phyloP scores from a whole-genome alignment of 139 green algal genomes.

The Chlorella vulgaris region DNA sequence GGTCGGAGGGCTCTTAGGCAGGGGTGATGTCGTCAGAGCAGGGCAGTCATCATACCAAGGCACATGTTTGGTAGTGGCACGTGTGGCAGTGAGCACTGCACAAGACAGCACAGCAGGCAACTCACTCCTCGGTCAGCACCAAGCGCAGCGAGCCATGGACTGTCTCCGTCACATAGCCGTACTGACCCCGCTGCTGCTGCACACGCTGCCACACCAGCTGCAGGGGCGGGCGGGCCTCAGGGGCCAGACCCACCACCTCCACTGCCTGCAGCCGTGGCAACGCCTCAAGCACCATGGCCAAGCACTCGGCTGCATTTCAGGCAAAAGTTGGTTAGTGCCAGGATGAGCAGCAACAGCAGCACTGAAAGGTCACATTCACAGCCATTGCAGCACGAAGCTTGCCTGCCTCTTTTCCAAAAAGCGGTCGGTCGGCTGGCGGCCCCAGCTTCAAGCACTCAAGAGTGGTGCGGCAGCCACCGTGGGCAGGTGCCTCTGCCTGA shows the following conservation, averaged over 20 bases:
- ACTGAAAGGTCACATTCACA: too few species aligned
- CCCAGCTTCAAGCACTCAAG: conserved; percentile 25
- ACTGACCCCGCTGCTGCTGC: not conserved
- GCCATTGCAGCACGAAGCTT: too few species aligned
- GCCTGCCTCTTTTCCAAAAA: conserved; percentile 7
- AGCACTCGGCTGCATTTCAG: not conserved
- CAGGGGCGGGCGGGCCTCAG: not conserved
- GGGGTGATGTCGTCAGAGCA: too few species aligned
- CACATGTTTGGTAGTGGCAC: too few species aligned
- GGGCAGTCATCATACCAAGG: too few species aligned
- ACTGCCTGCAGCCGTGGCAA: conserved; percentile 10
- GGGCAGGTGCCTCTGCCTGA: not conserved
- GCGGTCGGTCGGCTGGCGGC: not conserved
- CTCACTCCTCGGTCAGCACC: not conserved
- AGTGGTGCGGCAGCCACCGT: not conserved
- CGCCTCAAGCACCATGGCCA: not conserved
- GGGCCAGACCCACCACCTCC: not conserved
- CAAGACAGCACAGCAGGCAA: too few species aligned
- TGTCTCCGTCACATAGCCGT: not conserved
- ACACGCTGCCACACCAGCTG: conserved; percentile 8
- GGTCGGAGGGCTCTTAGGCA: too few species aligned
- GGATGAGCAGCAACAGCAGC: too few species aligned
- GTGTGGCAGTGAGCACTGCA: too few species aligned
- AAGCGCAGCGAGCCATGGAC: not conserved
- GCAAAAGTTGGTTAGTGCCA: too few species aligned